A percentile compares a stretch with the other conserved stretches of the same genome.
These are phyloP conservation scores for Fusarium globosum DNA, from an alignment of 2,329 filamentous ascomycete genomes.

Conservation along the genomic window DNA sequence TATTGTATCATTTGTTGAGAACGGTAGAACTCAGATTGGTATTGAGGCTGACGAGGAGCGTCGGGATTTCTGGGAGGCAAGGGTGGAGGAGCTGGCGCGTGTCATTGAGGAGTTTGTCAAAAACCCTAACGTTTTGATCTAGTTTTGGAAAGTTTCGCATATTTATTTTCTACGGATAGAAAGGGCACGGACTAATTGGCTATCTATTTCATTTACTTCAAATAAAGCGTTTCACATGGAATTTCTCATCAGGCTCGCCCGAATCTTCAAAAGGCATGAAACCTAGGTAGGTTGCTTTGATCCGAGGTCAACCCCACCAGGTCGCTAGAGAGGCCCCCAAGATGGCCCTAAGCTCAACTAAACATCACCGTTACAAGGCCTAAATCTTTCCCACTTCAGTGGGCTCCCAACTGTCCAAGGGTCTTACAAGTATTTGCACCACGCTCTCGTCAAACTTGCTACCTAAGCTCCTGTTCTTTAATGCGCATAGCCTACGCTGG, in stretches of 20 bases:
- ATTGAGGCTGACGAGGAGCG: slow-evolving; percentile 46
- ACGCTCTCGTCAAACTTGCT: not conserved
- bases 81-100: slow-evolving; percentile 34
- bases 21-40: slow-evolving; percentile 39
- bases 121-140: slow-evolving; percentile 24
- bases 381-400: too few relatives aligned
- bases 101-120: slow-evolving; percentile 35
- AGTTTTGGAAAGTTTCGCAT: not conserved
- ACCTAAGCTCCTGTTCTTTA: not conserved
- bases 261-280: not conserved
- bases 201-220: not conserved
- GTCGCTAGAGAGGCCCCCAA: not conserved
- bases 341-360: not conserved
- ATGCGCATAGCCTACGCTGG: not conserved
- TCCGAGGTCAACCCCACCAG: not conserved
- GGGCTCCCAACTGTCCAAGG: too few relatives aligned
- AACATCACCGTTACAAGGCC: not conserved
- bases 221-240: not conserved
- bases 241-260: not conserved
- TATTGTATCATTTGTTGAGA: slow-evolving; percentile 42
- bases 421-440: not conserved
- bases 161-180: not conserved
- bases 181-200: not conserved
- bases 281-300: too few relatives aligned
- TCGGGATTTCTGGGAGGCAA: slow-evolving; percentile 43